phyloP scores from a whole-genome alignment of 1,139 yeast species.

The Komagataea norvegica region DNA sequence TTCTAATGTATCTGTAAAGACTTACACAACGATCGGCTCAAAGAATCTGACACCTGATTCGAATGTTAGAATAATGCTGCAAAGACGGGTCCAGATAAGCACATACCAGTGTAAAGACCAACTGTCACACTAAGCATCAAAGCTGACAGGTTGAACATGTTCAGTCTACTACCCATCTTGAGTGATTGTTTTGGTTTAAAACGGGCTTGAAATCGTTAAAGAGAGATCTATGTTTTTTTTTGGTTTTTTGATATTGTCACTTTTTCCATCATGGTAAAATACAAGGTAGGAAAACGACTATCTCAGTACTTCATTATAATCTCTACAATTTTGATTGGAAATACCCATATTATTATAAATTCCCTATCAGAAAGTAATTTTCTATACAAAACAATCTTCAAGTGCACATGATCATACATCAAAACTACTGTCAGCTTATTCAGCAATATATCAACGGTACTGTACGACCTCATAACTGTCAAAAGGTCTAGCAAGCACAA shows the following conservation, averaged over 20 bases:
- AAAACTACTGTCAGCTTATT: neutral
- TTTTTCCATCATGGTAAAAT: too few relatives aligned
- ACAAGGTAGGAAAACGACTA: too few relatives aligned
- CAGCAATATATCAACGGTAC: constrained; percentile 5
- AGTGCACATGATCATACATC: too few relatives aligned
- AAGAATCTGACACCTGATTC: constrained; percentile 56
- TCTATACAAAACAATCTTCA: too few relatives aligned
- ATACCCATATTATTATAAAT: too few relatives aligned
- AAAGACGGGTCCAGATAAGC: neutral
- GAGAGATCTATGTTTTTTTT: neutral
- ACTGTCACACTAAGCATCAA: constrained; percentile 33
- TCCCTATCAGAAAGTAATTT: too few relatives aligned
- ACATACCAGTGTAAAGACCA: constrained; percentile 42
- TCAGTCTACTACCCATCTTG: constrained; percentile 31
- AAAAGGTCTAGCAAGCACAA: constrained; percentile 22
- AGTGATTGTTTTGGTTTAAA: neutral
- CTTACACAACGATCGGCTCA: constrained; percentile 68
- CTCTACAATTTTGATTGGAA: too few relatives aligned
- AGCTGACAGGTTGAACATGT: constrained; percentile 32
- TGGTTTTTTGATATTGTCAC: too few relatives aligned
- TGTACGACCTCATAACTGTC: constrained; percentile 24
- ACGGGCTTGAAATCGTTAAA: neutral
- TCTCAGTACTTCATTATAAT: too few relatives aligned
- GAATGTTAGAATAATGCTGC: constrained; percentile 3
- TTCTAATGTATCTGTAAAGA: constrained; percentile 16